Base-by-base conservation (phyloP, 2,329 filamentous ascomycete species). In the Colletotrichum aenigma region DNA sequence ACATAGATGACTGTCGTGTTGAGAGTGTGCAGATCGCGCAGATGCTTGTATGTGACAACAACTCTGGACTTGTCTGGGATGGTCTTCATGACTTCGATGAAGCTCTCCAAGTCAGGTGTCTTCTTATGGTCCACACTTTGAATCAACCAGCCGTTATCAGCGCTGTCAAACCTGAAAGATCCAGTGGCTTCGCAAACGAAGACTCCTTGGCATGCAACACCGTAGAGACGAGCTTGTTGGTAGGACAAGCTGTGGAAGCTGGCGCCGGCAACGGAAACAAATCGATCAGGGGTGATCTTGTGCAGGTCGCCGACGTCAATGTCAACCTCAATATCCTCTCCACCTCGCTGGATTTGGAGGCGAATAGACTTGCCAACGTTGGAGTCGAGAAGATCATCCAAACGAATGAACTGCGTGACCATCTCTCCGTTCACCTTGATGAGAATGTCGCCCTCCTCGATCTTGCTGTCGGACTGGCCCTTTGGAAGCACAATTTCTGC, bases 191-290 rank as follows among this genome's bases (percentile, higher is more conserved):
- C 97, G 82, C 96, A 98, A 75, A 98, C 94, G 82, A 95, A 99
- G 21, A 99, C 96, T 38, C 97, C 97, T 83, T 96, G 94, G 80
- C 96, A 94, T 12, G 96, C 93, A 74, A 99, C 96, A 38, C 96
- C 96, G 83, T 98, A 98, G 6, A 98, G 90, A 12, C 97, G 93
- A n/a, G 97, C 96, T 85, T 98, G 96, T 83, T 99, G 97, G 84
- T 99, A 99, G 1, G 97, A 99, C 21, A 99, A 88, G 82, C 98
- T 92, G 86, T 99, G 97, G 88, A 99, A 98, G 75, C 96, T 96
- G 28, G 93, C 97, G 24, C 97, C 97, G 56, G 96, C 95, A 58
- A 98, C 96, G 6, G 96, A 95, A 70, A 98, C 94, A 82, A 98
- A 99, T 76, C 96, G 94, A 85, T 98, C 96, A 16, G 97, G 97